These are phyloP conservation scores for Asclepias syriaca DNA, from an alignment of 257 asterid species.

Conservation along the genomic window DNA sequence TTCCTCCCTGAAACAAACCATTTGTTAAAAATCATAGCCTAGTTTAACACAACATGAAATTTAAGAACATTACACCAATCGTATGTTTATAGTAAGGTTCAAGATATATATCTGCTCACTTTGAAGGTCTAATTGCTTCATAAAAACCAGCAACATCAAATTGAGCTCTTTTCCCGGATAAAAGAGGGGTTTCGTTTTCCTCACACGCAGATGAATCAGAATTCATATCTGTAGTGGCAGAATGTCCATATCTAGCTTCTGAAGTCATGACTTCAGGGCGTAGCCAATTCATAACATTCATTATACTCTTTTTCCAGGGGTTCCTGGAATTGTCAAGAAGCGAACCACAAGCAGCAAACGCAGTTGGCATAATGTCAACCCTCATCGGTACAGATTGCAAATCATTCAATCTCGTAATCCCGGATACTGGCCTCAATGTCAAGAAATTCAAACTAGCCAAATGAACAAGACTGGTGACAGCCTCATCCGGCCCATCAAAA, in stretches of 20 bases:
- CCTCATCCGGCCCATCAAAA: conserved; percentile 85
- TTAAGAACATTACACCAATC: conserved; percentile 9
- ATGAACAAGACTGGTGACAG: conserved; percentile 77
- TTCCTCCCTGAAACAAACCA: conserved; percentile 50
- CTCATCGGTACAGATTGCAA: conserved; percentile 51
- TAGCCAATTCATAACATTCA: conserved; percentile 81
- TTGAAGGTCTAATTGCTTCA: conserved; percentile 94
- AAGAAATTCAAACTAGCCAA: conserved; percentile 74
- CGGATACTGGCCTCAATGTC: conserved; percentile 58
- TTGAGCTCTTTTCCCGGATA: conserved; percentile 32
- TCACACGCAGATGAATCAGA: conserved; percentile 28
- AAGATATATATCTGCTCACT: conserved; percentile 43
- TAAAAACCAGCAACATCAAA: conserved; percentile 81
- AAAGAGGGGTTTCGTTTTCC: conserved; percentile 31
- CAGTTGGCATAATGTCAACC: conserved; percentile 56
- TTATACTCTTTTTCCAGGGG: conserved; percentile 92
- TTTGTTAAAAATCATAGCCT: conserved; percentile 16
- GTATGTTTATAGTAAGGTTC: background rate
- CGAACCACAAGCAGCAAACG: conserved; percentile 66
- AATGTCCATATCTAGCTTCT: conserved; percentile 72
- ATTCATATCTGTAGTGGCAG: conserved; percentile 23
- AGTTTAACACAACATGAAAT: conserved; percentile 10
- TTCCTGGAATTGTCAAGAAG: conserved; percentile 70
- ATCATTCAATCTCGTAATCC: conserved; percentile 29
- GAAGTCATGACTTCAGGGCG: conserved; percentile 92